Base-by-base conservation (phyloP, 352 stramenopile genomes). In the Phytophthora colocasiae region DNA sequence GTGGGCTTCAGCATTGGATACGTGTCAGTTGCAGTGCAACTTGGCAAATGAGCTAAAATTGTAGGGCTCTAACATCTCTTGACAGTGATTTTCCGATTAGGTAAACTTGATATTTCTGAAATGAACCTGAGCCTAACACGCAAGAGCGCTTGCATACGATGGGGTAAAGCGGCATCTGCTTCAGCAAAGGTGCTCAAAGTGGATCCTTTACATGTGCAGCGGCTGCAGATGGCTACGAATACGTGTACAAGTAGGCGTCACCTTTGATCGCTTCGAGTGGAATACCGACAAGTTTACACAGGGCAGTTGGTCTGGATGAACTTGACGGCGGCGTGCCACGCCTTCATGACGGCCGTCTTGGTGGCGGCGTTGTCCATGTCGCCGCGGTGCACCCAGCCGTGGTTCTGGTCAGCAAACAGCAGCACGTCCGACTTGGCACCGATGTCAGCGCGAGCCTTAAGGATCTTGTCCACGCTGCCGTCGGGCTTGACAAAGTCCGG, bases 311-410 rank as follows among this genome's bases (percentile, higher is more conserved):
- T 88, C 66, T 86, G 74, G 41, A 88, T 80, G 69, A 88, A 88
- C 58, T 84, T 86, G 69, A 86, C 77, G 2, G 77, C 77, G 17
- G 54, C 62, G 58, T 88, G 79, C 73, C 83, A 89, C 10, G 79
- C 81, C 63, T 86, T 84, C 69, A 87, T 87, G 14, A 91, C 80
- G 11, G 69, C 75, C 38, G 70, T 57, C 68, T 92, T 91, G 24
- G 78, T 91, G 17, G 77, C 80, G 5, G 77, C 66, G 66, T 95
- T 80, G 57, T 76, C 51, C 48, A 93, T 75, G 77, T 96, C 88
- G 52, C 86, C 85, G 59, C 88, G 88, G 71, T 93, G 80, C 58
- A 95, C 85, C 86, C 86, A 96, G 38, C 88, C 88, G 71, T 96
- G 88, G 17, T 87, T 82, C 77, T 88, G 66, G 57, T 87, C 71